These are phyloP conservation scores for Zygotorulaspora sp. DNA, from an alignment of 805 yeast genomes.

Conservation along the genomic window DNA sequence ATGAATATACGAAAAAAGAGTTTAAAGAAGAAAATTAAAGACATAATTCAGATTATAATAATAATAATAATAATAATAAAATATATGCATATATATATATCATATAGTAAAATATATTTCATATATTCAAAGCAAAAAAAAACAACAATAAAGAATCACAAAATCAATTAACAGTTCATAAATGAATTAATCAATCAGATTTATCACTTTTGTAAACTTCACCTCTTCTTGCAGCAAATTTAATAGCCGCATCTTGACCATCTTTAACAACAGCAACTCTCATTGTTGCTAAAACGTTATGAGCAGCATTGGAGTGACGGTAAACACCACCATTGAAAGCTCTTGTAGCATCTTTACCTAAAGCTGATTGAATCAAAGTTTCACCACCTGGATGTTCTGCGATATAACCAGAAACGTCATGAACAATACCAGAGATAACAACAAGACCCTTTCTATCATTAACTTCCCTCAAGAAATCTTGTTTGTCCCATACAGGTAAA, in stretches of 20 bases:
- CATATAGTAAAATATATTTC: neutral
- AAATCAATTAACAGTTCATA: too few species aligned
- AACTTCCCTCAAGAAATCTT: slow-evolving; percentile 50
- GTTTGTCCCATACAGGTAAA: slow-evolving; percentile 71
- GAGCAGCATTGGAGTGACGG: slow-evolving; percentile 82
- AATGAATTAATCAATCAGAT: slow-evolving; percentile 10
- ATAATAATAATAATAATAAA: slow-evolving; percentile 1
- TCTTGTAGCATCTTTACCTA: slow-evolving; percentile 77
- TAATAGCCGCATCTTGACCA: slow-evolving; percentile 52
- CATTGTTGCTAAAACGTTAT: slow-evolving; percentile 74
- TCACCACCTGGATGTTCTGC: slow-evolving; percentile 84
- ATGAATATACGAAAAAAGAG: slow-evolving; percentile 8
- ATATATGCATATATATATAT: slow-evolving; percentile 3
- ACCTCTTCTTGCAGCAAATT: slow-evolving; percentile 36
- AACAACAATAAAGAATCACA: too few species aligned
- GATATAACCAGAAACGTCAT: slow-evolving; percentile 63
- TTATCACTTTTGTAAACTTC: slow-evolving; percentile 25
- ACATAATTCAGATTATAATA: neutral
- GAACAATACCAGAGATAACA: slow-evolving; percentile 74
- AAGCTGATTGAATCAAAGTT: slow-evolving; percentile 62
- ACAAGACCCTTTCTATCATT: slow-evolving; percentile 55
- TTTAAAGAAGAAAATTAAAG: slow-evolving; percentile 1
- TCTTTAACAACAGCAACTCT: slow-evolving; percentile 77
- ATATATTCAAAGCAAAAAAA: neutral
- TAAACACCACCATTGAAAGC: slow-evolving; percentile 87